phyloP scores from a whole-genome alignment of 1,139 yeast species.

The Trichomonascaceae sp. region DNA sequence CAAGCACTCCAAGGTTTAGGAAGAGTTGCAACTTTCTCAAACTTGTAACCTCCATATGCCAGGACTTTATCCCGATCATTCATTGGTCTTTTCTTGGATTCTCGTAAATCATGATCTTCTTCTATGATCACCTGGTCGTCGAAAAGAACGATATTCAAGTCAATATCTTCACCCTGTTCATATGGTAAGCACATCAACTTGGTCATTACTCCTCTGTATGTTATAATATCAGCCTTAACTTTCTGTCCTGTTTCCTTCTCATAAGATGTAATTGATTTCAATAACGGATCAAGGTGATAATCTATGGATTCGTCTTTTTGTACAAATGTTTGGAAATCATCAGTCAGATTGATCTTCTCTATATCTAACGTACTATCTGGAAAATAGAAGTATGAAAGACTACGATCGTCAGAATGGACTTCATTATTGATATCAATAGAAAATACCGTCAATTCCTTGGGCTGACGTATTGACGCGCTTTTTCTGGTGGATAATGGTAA shows the following conservation, averaged over 20 bases:
- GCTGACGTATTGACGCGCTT: slow-evolving; percentile 49
- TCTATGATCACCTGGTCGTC: slow-evolving; percentile 88
- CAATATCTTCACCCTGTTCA: slow-evolving; percentile 49
- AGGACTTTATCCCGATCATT: slow-evolving; percentile 27
- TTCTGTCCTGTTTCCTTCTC: slow-evolving; percentile 48
- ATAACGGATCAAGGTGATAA: slow-evolving; percentile 54
- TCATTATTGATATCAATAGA: slow-evolving; percentile 50
- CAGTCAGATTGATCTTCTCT: slow-evolving; percentile 48
- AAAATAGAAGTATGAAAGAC: slow-evolving; percentile 63
- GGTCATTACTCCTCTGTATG: slow-evolving; percentile 80
- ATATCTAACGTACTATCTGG: slow-evolving; percentile 56
- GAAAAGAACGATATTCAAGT: slow-evolving; percentile 54
- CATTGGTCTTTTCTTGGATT: slow-evolving; percentile 18
- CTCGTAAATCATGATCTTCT: slow-evolving; percentile 44
- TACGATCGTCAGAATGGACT: slow-evolving; percentile 45
- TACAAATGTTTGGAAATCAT: slow-evolving; percentile 57
- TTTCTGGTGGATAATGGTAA: slow-evolving; percentile 27
- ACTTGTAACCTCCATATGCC: slow-evolving; percentile 58
- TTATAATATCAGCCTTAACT: slow-evolving; percentile 58
- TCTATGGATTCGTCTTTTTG: slow-evolving; percentile 48
- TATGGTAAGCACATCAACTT: slow-evolving; percentile 59
- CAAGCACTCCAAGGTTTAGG: slow-evolving; percentile 70
- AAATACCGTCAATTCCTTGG: slow-evolving; percentile 60
- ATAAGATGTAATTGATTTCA: slow-evolving; percentile 47
- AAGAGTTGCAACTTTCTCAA: slow-evolving; percentile 72